A percentile compares a stretch with the other conserved stretches of the same genome.
Conservation (phyloP, 2,329 filamentous ascomycete genomes). For the Phoma sp. region DNA sequence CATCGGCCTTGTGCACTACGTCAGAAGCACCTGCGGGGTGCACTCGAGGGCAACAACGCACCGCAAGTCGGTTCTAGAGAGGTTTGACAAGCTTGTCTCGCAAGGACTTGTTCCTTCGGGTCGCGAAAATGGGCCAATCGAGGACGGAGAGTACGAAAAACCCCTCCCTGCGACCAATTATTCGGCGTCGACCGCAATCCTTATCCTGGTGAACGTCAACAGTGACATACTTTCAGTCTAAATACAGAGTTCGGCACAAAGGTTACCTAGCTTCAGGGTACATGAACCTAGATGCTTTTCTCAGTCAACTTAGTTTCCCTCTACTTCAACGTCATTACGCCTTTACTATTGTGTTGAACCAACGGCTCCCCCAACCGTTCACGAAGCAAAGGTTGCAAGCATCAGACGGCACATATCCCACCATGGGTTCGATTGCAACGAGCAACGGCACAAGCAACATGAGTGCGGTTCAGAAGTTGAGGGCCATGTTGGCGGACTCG, state of each 20-base stretch:
- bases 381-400: neutral
- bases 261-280: neutral
- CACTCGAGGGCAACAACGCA: slow-evolving; percentile 6
- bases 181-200: neutral
- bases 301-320: neutral
- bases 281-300: neutral
- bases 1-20: slow-evolving; percentile 29
- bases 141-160: neutral
- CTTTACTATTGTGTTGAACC: slow-evolving; percentile 1
- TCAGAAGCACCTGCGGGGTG: slow-evolving; percentile 32
- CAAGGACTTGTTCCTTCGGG: neutral
- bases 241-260: slow-evolving; percentile 2
- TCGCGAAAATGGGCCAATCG: neutral
- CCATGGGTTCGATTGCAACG: slow-evolving; percentile 15
- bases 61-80: slow-evolving; percentile 9
- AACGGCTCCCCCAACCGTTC: slow-evolving; percentile 1
- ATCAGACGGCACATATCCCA: neutral
- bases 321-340: neutral
- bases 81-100: slow-evolving; percentile 1
- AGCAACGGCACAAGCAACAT: slow-evolving; percentile 19
- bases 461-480: slow-evolving; percentile 40
- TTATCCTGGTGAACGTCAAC: slow-evolving; percentile 4
- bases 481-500: slow-evolving; percentile 39
- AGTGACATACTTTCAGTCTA: slow-evolving; percentile 4
- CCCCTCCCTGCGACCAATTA: neutral